phyloP scores from a whole-genome alignment of 208 protist genomes.

The Wallacemonas sp. region DNA sequence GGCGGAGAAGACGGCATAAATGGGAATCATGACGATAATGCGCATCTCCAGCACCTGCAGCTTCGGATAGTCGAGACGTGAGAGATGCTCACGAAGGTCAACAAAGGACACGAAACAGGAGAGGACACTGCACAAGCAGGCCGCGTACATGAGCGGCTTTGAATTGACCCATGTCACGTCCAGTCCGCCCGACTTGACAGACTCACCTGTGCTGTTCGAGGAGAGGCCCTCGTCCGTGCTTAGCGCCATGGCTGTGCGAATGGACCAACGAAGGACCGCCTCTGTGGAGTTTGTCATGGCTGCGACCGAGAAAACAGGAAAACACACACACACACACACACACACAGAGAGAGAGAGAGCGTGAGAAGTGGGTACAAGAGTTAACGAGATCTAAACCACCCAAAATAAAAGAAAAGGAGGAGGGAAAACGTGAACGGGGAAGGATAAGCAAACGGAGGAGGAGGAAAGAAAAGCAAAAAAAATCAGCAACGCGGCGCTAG shows the following conservation, averaged over 20 bases:
- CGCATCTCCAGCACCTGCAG: conserved; percentile 84
- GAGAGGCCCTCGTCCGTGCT: neutral
- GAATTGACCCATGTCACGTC: conserved; percentile 62
- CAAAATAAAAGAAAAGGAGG: conserved; percentile 9
- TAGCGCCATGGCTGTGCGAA: conserved; percentile 1
- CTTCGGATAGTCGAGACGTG: conserved; percentile 75
- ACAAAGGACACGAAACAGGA: conserved; percentile 67
- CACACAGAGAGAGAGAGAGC: neutral
- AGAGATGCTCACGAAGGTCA: conserved; percentile 71
- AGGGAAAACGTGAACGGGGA: neutral
- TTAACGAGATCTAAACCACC: neutral
- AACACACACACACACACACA: neutral
- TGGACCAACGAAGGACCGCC: neutral
- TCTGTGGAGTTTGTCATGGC: conserved; percentile 3
- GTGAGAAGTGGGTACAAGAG: conserved; percentile 8
- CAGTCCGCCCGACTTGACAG: conserved; percentile 26
- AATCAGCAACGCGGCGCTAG: neutral
- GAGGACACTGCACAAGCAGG: conserved; percentile 45
- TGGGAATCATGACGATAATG: conserved; percentile 88
- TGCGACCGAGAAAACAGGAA: neutral
- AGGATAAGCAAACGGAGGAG: no score
- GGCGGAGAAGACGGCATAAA: conserved; percentile 80
- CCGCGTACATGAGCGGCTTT: conserved; percentile 46
- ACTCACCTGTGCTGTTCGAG: neutral
- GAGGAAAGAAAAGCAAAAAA: no score